Conservation (phyloP, 306 rosid species). For the Carpinus fangiana region DNA sequence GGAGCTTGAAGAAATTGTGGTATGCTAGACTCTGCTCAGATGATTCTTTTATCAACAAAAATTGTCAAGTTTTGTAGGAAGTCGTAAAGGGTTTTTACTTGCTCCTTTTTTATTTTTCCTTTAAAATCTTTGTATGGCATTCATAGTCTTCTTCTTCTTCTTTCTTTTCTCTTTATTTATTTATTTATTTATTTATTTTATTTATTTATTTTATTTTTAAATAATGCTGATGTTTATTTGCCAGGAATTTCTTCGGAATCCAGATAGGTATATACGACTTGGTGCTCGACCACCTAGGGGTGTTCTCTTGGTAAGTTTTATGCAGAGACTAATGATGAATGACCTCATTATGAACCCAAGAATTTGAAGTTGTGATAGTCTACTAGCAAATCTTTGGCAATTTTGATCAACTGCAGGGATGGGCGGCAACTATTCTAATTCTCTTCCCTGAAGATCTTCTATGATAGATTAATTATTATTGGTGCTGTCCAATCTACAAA, state of each 20-base stretch:
- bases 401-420: neutral
- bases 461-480: neutral
- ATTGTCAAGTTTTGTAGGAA: constrained; percentile 21
- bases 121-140: constrained; percentile 21
- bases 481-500: neutral
- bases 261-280: constrained; percentile 79
- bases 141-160: constrained; percentile 2
- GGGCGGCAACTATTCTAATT: neutral
- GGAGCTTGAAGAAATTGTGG: constrained; percentile 99
- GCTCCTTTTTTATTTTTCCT: neutral
- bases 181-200: neutral
- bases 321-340: constrained; percentile 18
- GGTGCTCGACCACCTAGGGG: constrained; percentile 99
- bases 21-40: constrained; percentile 47
- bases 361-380: constrained; percentile 23
- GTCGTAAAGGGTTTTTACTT: constrained; percentile 27
- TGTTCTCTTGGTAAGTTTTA: constrained; percentile 90
- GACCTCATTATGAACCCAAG: neutral
- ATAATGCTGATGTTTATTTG: constrained; percentile 37
- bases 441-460: neutral
- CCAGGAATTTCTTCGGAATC: constrained; percentile 98
- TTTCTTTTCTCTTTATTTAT: neutral
- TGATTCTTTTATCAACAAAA: neutral
- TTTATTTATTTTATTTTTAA: no score
- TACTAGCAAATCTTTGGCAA: neutral